These are phyloP conservation scores for Populus tomentosa DNA, from an alignment of 441 rosid species.

Conservation along the genomic window DNA sequence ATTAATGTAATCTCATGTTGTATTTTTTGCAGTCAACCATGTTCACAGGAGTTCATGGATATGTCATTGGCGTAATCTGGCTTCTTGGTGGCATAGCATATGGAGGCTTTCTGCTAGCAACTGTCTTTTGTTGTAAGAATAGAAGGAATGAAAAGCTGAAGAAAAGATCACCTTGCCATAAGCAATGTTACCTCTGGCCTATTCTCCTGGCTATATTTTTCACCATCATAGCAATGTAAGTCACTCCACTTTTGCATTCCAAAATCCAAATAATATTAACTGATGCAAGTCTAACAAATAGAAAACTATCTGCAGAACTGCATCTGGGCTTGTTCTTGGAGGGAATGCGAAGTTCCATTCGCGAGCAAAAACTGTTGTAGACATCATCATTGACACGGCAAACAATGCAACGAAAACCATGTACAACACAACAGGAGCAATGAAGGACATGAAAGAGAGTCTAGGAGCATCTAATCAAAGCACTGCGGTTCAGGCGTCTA, in stretches of 20 bases:
- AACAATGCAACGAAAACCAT: slow-evolving; percentile 51
- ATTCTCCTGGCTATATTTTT: slow-evolving; percentile 33
- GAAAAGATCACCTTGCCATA: slow-evolving; percentile 22
- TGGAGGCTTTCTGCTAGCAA: slow-evolving; percentile 28
- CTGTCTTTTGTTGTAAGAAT: slow-evolving; percentile 16
- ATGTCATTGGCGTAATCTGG: slow-evolving; percentile 50
- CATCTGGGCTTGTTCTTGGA: slow-evolving; percentile 58
- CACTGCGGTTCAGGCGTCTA: slow-evolving; percentile 10
- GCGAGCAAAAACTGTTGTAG: slow-evolving; percentile 39
- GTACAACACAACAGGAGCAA: slow-evolving; percentile 54
- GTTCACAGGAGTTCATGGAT: slow-evolving; percentile 61
- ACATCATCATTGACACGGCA: slow-evolving; percentile 54
- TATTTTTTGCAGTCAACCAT: slow-evolving; percentile 45
- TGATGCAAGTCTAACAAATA: background rate
- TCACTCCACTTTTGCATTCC: background rate
- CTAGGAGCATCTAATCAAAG: slow-evolving; percentile 28
- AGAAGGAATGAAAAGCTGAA: slow-evolving; percentile 27
- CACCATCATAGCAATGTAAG: slow-evolving; percentile 59
- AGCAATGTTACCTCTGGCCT: slow-evolving; percentile 35
- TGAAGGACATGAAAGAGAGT: slow-evolving; percentile 40
- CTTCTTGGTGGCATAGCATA: slow-evolving; percentile 44
- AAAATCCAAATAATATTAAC: background rate
- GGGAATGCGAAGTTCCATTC: slow-evolving; percentile 51
- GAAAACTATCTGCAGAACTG: slow-evolving; percentile 33
- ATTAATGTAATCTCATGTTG: background rate